Evolutionary conservation across 2,329 filamentous ascomycete species (phyloP), one percentile per base, ranked within the genome.

Genomic region (Exophiala sp.): DNA sequence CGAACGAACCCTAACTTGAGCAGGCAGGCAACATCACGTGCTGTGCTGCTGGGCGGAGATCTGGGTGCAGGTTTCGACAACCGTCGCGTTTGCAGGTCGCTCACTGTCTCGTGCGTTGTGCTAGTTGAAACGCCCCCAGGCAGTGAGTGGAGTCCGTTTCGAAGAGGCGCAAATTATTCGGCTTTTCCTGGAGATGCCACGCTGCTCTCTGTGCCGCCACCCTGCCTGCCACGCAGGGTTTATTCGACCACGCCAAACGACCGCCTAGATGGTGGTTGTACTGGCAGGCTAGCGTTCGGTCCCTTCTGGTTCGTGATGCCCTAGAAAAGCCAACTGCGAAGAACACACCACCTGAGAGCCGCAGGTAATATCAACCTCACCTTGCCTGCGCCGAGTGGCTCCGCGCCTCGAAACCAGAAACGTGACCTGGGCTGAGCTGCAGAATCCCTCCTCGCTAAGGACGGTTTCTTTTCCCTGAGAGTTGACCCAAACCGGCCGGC

Each of bases 271-370:
- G 21, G 27, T 21, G 9, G 23, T 23, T 19, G 29, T 22, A 35
- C 34, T 32, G 11, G 29, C 30, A 45, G 22, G 29, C 30, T 45
- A 37, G 24, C 21, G 43, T 37, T 37, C 37, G 30, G 30, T 38
- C 43, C 27, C 11, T 22, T 37, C 19, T 24, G 18, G 30, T 27
- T 45, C 34, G 34, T 11, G 1, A 11, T 24, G 43, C 37, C 43
- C 24, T 23, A 18, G n/a, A 23, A 45, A 45, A 45, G 24, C 16
- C 41, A 5, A 9, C 14, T 32, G 23, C 14, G 30, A 37, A 37
- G 37, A 14, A 34, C 19, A 39, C 32, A 46, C 18, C 34, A 14
- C 21, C 13, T 7, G 11, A 13, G 34, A 29, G 7, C 11, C 38
- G 9, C 5, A 24, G 16, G 24, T 5, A 19, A 14, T 9, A 41